phyloP scores from a whole-genome alignment of 805 yeast species.

The Saccharomycopsis sp. region DNA sequence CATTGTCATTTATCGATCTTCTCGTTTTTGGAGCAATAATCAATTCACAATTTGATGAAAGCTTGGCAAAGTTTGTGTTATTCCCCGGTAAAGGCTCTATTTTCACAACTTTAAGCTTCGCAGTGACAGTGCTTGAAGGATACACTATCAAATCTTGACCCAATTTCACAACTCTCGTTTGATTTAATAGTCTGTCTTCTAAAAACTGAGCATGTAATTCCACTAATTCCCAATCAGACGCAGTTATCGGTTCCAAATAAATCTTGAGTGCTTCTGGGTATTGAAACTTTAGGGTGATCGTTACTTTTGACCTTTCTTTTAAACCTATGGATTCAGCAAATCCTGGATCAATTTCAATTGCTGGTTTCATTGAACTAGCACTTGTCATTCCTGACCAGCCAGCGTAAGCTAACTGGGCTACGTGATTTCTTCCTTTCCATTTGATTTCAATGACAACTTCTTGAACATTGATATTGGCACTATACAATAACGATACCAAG shows the following conservation, averaged over 20 bases:
- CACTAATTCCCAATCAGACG: slow-evolving; percentile 86
- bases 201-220: slow-evolving; percentile 73
- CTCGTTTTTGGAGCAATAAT: slow-evolving; percentile 67
- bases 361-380: slow-evolving; percentile 20
- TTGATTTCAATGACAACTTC: slow-evolving; percentile 46
- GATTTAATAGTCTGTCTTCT: slow-evolving; percentile 69
- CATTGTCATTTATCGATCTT: slow-evolving; percentile 26
- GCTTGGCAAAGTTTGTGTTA: slow-evolving; percentile 35
- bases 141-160: slow-evolving; percentile 60
- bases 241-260: slow-evolving; percentile 67
- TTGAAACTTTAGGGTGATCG: slow-evolving; percentile 41
- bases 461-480: slow-evolving; percentile 48
- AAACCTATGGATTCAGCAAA: slow-evolving; percentile 51
- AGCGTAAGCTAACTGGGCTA: slow-evolving; percentile 31
- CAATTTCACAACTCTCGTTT: slow-evolving; percentile 65
- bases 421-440: slow-evolving; percentile 27
- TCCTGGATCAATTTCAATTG: slow-evolving; percentile 59
- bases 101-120: slow-evolving; percentile 47
- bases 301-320: slow-evolving; percentile 34
- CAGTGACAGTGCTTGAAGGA: slow-evolving; percentile 54
- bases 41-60: slow-evolving; percentile 60
- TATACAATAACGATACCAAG: slow-evolving; percentile 38
- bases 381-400: slow-evolving; percentile 65
- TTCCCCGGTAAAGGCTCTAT: slow-evolving; percentile 35
- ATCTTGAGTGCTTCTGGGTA: slow-evolving; percentile 52